These are phyloP conservation scores for Byssochlamys sp. DNA, from an alignment of 2,329 filamentous ascomycete species.

Conservation along the genomic window DNA sequence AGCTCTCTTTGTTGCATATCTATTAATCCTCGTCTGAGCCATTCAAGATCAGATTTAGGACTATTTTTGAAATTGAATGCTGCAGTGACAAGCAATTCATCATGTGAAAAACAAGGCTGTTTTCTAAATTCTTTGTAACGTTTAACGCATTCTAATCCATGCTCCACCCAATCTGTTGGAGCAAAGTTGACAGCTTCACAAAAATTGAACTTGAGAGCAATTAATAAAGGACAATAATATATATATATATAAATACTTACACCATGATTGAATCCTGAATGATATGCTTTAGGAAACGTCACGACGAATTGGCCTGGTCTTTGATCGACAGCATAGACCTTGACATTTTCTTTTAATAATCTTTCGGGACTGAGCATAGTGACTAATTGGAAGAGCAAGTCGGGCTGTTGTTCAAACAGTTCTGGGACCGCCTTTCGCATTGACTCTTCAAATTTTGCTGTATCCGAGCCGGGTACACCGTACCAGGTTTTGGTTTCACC, in stretches of 20 bases:
- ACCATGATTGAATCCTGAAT: constrained; percentile 97
- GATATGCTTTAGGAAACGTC: constrained; percentile 92
- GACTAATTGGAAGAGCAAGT: constrained; percentile 93
- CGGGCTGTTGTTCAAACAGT: constrained; percentile 90
- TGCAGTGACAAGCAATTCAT: constrained; percentile 85
- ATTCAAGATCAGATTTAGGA: too few relatives aligned
- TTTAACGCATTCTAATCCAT: constrained; percentile 75
- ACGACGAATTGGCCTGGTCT: constrained; percentile 91
- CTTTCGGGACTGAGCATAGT: constrained; percentile 92
- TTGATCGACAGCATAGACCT: constrained; percentile 91
- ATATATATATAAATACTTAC: too few relatives aligned
- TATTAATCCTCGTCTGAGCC: too few relatives aligned
- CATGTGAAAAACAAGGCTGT: constrained; percentile 93
- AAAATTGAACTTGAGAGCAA: constrained; percentile 97
- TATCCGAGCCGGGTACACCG: constrained; percentile 86
- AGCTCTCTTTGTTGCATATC: too few relatives aligned
- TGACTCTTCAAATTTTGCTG: constrained; percentile 85
- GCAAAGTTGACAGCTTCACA: constrained; percentile 99
- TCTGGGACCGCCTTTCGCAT: constrained; percentile 94
- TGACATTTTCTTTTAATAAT: constrained; percentile 80
- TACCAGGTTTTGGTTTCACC: constrained; percentile 99
- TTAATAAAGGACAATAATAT: too few relatives aligned
- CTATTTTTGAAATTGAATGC: constrained; percentile 69
- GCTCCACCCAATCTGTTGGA: constrained; percentile 86
- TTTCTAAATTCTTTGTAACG: constrained; percentile 76